Percentiles rank a stretch among this genome's conserved stretches.
These are phyloP conservation scores for Colletotrichum sp. DNA, from an alignment of 2,329 filamentous ascomycete genomes.

Conservation along the genomic window DNA sequence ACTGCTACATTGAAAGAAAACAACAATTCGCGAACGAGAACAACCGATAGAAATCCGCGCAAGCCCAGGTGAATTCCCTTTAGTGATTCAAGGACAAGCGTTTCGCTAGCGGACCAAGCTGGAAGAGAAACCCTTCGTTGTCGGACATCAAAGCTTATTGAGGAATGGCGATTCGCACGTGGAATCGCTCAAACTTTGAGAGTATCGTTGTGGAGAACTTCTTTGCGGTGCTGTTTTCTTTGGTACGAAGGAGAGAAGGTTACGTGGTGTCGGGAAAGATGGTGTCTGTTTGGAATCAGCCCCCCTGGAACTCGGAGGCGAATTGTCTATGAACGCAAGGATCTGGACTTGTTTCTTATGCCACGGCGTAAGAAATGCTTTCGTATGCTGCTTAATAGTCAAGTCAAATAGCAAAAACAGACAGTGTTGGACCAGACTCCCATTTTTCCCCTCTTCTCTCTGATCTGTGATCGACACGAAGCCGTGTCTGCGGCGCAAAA, in stretches of 20 bases:
- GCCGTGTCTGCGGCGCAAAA: not conserved
- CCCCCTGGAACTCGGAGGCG: not conserved
- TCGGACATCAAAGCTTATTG: not conserved
- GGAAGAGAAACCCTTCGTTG: fast-evolving
- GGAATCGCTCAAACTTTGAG: not conserved
- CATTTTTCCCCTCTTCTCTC: not conserved
- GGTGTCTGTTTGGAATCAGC: not conserved
- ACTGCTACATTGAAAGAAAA: not conserved
- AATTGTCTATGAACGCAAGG: not conserved
- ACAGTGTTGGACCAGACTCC: not conserved
- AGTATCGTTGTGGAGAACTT: not conserved
- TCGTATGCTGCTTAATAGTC: not conserved
- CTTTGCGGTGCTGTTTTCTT: not conserved
- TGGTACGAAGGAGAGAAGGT: not conserved
- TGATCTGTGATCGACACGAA: not conserved
- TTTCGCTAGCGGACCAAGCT: fast-evolving
- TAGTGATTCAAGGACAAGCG: not conserved
- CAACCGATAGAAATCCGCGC: not conserved
- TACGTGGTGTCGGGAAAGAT: not conserved
- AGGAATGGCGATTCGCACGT: not conserved
- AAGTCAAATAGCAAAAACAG: not conserved
- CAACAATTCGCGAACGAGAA: not conserved
- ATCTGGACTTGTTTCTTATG: not conserved
- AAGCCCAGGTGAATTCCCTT: not conserved
- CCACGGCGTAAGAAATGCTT: not conserved